Base-by-base conservation (phyloP, 768 basidiomycete species). In the Leccinum variicolor region DNA sequence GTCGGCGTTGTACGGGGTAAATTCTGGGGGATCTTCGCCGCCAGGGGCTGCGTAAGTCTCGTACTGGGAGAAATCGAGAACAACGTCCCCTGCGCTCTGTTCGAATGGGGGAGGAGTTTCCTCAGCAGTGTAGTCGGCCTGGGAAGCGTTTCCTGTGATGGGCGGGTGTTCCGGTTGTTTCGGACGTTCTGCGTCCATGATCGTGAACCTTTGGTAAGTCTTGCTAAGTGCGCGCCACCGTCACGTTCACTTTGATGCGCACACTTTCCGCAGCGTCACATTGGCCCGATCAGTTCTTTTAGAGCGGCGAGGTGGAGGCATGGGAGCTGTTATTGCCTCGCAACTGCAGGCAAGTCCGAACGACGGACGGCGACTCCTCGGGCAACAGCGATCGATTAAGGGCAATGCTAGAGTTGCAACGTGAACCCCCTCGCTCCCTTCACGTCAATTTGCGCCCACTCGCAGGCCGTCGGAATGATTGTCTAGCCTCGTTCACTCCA, bases 1-100 rank as follows among this genome's bases (percentile, higher is more conserved):
- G 57, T 86, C 79, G 19, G 89, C 86, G 14, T 83, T 72, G 65
- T 90, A 90, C 0, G 79, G 80, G 2, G 83, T 67, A 61, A 89
- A 90, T 3, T 71, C 71, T 4, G 88, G 88, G 1, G 88, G 89
- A 17, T 79, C 76, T n/a, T 76, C 79, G 19, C 75, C 76, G 19
- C 71, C 74, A 17, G 62, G 64, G 10, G 68, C 63, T 33, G 66
- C 63, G 45, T 58, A 55, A 14, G 62, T 58, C 48, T 64, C 65
- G 47, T 54, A 52, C 13, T 63, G 61, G 10, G 67, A 58, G 43
- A 75, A 62, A 19, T 69, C 58, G 36, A 67, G 53, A 33, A 73
- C 43, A 10, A 63, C 43, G 43, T 69, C 69, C n/a, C 26, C 41
- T 23, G 49, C 41, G 17, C 71, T 69, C 52, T 69, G 64, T 33